Evolutionary conservation across 345 rosid species (phyloP), one percentile per base, ranked within the genome.

Genomic region (Aethionema arabicum): DNA sequence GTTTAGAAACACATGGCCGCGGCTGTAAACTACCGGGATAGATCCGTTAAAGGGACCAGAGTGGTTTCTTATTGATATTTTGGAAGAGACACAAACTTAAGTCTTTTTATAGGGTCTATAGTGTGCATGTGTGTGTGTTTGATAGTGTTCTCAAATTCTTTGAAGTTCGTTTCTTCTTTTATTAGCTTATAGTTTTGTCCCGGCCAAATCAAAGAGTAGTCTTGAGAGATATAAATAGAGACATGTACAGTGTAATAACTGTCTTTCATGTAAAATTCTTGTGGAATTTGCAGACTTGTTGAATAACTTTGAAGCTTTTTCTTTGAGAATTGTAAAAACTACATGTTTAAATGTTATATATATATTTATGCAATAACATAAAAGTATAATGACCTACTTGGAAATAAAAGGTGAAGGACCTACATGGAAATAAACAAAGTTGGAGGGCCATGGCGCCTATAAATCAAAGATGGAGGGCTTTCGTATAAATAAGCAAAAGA

Each of bases 171-270:
- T 32, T 33, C 13, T 15, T 30, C 33, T 61, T 8, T 63, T 55
- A 12, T n/a, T 11, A n/a, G 15, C 33, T 27, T 46, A 7, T 13
- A 11, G 7, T 30, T 32, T 64, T 40, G 10, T 33, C 9, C 56
- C 61, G 60, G 64, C 58, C 58, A 36, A 69, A 12, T 36, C 36
- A 52, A 42, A 36, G 13, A 38, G 10, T 48, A 43, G 12, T 43
- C 16, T 43, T 56, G 69, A 30, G 75, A 64, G 38, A 52, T 16
- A 52, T 14, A 49, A 8, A 48, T 6, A 43, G 65, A 50, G 53
- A 13, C 42, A 10, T 71, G 74, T 70, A 64, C 65, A 70, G 70
- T 57, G 50, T 64, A 65, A 64, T 45, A 63, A 56, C 74, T 64
- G 70, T 71, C 56, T 42, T 59, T 37, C 27, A 8, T 58, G 21